Base-by-base conservation (phyloP, 2,329 filamentous ascomycete species). In the Claviceps pusilla region DNA sequence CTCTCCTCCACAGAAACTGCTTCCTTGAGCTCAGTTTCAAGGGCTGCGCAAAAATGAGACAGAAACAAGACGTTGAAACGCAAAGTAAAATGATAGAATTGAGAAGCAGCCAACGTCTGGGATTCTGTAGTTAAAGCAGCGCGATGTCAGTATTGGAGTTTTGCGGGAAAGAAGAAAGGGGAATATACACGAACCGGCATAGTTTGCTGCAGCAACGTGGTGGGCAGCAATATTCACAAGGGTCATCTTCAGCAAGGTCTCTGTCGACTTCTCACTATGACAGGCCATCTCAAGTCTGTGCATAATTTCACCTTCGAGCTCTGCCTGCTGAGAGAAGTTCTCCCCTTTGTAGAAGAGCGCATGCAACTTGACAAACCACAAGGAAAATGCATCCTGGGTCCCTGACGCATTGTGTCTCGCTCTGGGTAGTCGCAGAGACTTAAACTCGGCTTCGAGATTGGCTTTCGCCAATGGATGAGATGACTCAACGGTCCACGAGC, bases 161-260 rank as follows among this genome's bases (percentile, higher is more conserved):
- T n/a, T 12, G 29, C 24, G 10, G 14, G 11, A 11, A 7, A 6
- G 31, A 43, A 35, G 31, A 12, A 4, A 52, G 12, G n/a, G 7
- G 9, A 37, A 19, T 29, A 14, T 6, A 42, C 33, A 67, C 72
- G 57, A 57, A 71, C 70, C 65, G 24, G 61, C 60, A 51, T 63
- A 66, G 41, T 64, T 63, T 33, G 59, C 53, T 12, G 63, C 63
- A 7, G 88, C 84, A 63, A 87, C 77, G 59, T 84, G 79, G 66
- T 93, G 88, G 7, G 90, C 88, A 6, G 88, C 83, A 57, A 97
- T 86, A 62, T 94, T 97, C 60, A 91, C 82, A 48, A 96, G 73
- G 6, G 87, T 79, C 68, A 96, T 85, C 65, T 89, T 93, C 58
- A 87, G 78, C 33, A 96, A 67, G 12, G 80, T 77, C 12, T 76